Evolutionary conservation across 169 alveolate species (phyloP), one percentile per base, ranked within the genome.

Genomic region (Plasmodium chabaudi): DNA sequence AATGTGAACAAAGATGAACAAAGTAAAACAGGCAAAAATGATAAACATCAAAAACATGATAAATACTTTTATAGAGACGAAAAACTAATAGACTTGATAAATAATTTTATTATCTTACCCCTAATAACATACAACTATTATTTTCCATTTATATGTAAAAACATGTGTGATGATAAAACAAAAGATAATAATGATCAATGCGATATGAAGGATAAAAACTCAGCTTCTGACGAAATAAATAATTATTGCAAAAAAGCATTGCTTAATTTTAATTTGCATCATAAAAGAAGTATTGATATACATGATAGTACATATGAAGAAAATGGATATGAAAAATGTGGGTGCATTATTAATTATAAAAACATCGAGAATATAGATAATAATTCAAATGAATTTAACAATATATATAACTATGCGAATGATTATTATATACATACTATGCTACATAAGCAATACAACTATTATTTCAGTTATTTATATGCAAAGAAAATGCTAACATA

Each of bases 141-240:
- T 53, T 86, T 86, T 39, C 91, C 91, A 34, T 86, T 86, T 71
- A 86, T 86, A 25, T 86, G 91, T 56, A 86, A 86, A 70, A 82
- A 70, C 59, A 25, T 55, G 10, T 27, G 53, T 67, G n/a, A 9
- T 59, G 75, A 25, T 5, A 27, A 69, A 60, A 3, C 42, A 13
- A 46, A 21, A 1, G 34, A 57, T 42, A 21, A 34, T 2, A 46
- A 60, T 6, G 12, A 47, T 13, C 13, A 51, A 42, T 42, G 44
- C 0, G 67, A 57, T 72, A 67, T 56, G 13, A 47, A n/a, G 2
- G 34, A 68, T n/a, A 27, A 60, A 6, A 42, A 9, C 46, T 53
- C 9, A n/a, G n/a, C 55, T 17, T 57, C 12, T 1, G 39, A 47
- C 4, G 49, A 56, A 19, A 67, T 67, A 71, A 82, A 34, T 23